Conservation (phyloP, 208 protist genomes). For the Acanthamoeba sp. region DNA sequence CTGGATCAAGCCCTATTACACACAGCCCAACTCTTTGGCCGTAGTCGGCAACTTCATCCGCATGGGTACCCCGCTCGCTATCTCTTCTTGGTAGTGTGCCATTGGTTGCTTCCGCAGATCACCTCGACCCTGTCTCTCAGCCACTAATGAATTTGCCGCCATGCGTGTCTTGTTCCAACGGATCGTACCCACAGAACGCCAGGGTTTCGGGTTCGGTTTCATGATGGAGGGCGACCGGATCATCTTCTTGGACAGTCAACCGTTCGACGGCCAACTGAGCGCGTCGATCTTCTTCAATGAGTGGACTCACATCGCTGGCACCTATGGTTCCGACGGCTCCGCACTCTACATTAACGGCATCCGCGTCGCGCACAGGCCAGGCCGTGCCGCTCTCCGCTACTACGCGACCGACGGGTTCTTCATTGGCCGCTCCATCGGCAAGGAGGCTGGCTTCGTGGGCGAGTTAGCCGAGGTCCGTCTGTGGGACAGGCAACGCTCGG, state of each 20-base stretch:
- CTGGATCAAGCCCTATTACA: slow-evolving; percentile 14
- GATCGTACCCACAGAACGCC: not conserved
- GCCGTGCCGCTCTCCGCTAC: not conserved
- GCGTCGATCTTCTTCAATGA: not conserved
- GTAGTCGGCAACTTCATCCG: not conserved
- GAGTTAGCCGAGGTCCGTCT: slow-evolving; percentile 38
- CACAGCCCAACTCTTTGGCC: not conserved
- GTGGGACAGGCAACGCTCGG: not conserved
- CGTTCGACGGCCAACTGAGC: not conserved
- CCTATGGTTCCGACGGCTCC: not conserved
- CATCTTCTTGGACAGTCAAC: not conserved
- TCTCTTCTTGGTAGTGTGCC: not conserved
- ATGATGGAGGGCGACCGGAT: not conserved
- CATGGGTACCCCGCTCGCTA: not conserved
- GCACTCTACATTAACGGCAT: slow-evolving; percentile 4
- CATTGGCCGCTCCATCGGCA: not conserved
- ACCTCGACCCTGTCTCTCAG: not conserved
- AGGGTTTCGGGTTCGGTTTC: slow-evolving; percentile 22
- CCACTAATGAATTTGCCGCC: not conserved
- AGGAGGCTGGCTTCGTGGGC: slow-evolving; percentile 56
- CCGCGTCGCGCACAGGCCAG: not conserved
- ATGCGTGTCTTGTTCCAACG: not conserved
- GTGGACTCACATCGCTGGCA: slow-evolving; percentile 4
- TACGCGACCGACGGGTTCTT: not conserved
- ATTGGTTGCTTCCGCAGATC: not conserved